Base-by-base conservation (phyloP, 2,329 filamentous ascomycete genomes). In the Cercospora janseana region DNA sequence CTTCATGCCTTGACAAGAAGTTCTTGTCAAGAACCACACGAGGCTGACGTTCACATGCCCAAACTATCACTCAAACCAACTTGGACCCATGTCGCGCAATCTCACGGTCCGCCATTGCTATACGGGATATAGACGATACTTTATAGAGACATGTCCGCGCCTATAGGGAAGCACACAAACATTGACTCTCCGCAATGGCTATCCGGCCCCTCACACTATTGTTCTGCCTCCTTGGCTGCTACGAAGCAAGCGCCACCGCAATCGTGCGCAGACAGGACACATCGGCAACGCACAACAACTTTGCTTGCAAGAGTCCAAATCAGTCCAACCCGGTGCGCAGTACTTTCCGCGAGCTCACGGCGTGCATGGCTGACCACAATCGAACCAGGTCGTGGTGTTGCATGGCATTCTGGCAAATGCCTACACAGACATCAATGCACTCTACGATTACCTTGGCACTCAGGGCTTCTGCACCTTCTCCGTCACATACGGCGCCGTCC, bases 401-500 rank as follows among this genome's bases (percentile, higher is more conserved):
- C 46, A 48, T 26, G 34, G 34, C 5, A 18, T 48, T 15, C 7
- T 34, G 12, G 37, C 29, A 18, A 48, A 48, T 21, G n/a, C 34
- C 15, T 32, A 48, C 26, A 41, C 12, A 13, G 32, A 35, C 7
- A 40, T 48, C 35, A 41, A 41, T 26, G 18, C 12, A n/a, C 34
- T 48, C 34, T 31, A 41, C 10, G 46, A 41, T 7, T 41, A 26
- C 12, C 46, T 48, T 12, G 34, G 37, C 12, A 26, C 18, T 16
- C 16, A 24, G 15, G 46, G 46, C 16, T 48, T 48, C 46, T 48
- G 46, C 42, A 52, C 49, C 3, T 52, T 52, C 18, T 52, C 49
- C 7, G 10, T 27, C 13, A 48, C 44, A 4, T 48, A 52, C 13
- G 49, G 49, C 12, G 37, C 32, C 6, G 18, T 42, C 10, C 13